phyloP scores from a whole-genome alignment of 192 early-diverging fungal species.

The Umbelopsis vinacea region DNA sequence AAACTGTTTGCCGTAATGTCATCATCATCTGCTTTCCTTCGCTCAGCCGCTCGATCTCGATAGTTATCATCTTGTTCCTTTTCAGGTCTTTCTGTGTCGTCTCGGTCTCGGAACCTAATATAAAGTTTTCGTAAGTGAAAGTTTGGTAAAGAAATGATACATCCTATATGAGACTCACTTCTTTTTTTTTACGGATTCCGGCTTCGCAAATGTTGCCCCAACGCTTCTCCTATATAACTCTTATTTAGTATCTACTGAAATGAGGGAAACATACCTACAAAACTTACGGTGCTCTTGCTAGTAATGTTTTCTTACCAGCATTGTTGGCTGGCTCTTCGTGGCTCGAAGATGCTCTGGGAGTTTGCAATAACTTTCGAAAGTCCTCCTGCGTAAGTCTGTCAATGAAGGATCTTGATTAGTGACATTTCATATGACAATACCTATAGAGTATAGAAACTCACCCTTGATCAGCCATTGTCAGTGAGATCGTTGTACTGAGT shows the following conservation, averaged over 20 bases:
- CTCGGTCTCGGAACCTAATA: constrained; percentile 20
- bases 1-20: constrained; percentile 66
- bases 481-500: background rate
- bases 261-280: background rate
- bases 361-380: constrained; percentile 75
- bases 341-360: constrained; percentile 55
- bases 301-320: constrained; percentile 29
- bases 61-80: constrained; percentile 52
- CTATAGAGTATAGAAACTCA: background rate
- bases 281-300: constrained; percentile 43
- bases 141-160: constrained; percentile 1
- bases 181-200: constrained; percentile 47
- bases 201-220: constrained; percentile 51
- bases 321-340: constrained; percentile 34
- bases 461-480: constrained; percentile 6
- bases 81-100: constrained; percentile 30
- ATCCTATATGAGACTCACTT: constrained; percentile 30
- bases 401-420: background rate
- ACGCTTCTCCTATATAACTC: constrained; percentile 30
- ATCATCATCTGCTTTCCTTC: constrained; percentile 52
- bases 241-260: constrained; percentile 1
- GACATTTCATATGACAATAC: background rate
- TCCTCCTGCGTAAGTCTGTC: constrained; percentile 75
- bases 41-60: constrained; percentile 92
- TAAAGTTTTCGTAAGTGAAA: constrained; percentile 25